A percentile compares a stretch with the other conserved stretches of the same genome.
Conservation (phyloP, 371 early-diverging fungal species). For the Mucor saturninus region DNA sequence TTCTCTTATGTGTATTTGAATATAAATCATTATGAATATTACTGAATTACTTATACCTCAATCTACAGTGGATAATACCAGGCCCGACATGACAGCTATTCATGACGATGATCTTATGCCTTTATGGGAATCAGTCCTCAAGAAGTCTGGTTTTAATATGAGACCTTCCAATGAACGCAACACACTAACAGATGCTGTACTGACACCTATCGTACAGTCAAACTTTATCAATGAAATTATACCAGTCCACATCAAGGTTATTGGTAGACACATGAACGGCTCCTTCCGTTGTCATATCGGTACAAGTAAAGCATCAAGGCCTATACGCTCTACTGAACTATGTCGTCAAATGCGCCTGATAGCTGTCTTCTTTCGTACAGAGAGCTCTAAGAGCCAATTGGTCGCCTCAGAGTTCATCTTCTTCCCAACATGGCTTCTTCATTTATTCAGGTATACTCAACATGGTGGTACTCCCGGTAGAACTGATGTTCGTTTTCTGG, state of each 20-base stretch:
- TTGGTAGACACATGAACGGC: slow-evolving; percentile 50
- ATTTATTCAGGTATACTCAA: slow-evolving; percentile 49
- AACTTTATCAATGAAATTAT: slow-evolving; percentile 23
- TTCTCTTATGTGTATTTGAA: neutral
- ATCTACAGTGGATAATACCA: neutral
- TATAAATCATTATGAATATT: slow-evolving; percentile 17
- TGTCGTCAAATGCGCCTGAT: slow-evolving; percentile 47
- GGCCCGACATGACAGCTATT: slow-evolving; percentile 5
- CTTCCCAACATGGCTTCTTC: slow-evolving; percentile 53
- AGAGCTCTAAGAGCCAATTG: slow-evolving; percentile 37
- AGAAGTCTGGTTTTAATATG: slow-evolving; percentile 27
- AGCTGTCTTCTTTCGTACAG: slow-evolving; percentile 49
- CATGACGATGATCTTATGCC: slow-evolving; percentile 26
- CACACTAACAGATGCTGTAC: slow-evolving; percentile 39
- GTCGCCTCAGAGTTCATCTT: slow-evolving; percentile 49
- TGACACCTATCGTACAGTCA: slow-evolving; percentile 13
- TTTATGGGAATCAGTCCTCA: slow-evolving; percentile 32
- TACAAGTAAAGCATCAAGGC: slow-evolving; percentile 48
- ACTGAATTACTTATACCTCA: slow-evolving; percentile 18
- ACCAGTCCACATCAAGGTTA: slow-evolving; percentile 48
- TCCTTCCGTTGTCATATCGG: slow-evolving; percentile 53
- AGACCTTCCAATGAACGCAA: slow-evolving; percentile 27
- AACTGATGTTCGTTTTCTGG: slow-evolving; percentile 48
- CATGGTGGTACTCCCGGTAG: slow-evolving; percentile 48
- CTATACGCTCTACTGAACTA: slow-evolving; percentile 44